A percentile compares a stretch with the other conserved stretches of the same genome.
Conservation (phyloP, 176 grass and related monocot genomes). For the Oryza brachyantha region DNA sequence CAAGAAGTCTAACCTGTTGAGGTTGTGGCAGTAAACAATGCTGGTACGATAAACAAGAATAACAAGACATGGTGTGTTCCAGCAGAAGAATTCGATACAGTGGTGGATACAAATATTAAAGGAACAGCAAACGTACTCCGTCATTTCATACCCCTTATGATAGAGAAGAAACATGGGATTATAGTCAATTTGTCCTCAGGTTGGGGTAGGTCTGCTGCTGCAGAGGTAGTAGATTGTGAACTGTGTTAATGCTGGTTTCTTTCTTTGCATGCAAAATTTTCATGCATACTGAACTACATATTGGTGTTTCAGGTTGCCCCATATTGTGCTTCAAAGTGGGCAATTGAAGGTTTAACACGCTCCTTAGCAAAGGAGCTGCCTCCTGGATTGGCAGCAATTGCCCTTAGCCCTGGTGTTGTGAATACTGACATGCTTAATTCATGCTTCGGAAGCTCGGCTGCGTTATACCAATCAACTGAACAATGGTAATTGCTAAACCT, state of each 20-base stretch:
- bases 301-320: conserved; percentile 68
- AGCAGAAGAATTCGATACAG: conserved; percentile 89
- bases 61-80: conserved; percentile 92
- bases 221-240: conserved; percentile 47
- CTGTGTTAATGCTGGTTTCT: not conserved
- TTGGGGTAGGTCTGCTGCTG: conserved; percentile 95
- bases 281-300: not conserved
- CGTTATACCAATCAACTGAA: conserved; percentile 80
- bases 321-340: conserved; percentile 96
- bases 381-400: conserved; percentile 78
- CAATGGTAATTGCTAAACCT: conserved; percentile 81
- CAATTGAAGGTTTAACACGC: conserved; percentile 87
- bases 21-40: conserved; percentile 75
- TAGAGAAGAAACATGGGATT: conserved; percentile 88
- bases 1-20: conserved; percentile 30
- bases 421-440: conserved; percentile 96
- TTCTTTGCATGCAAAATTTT: conserved; percentile 9
- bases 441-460: conserved; percentile 76
- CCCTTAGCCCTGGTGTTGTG: conserved; percentile 90
- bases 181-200: conserved; percentile 92
- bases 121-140: conserved; percentile 83
- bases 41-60: conserved; percentile 94
- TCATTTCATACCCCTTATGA: conserved; percentile 89
- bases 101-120: conserved; percentile 96
- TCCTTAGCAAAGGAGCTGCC: conserved; percentile 91